phyloP scores from a whole-genome alignment of 208 protist genomes.

The Leishmania aethiopica region DNA sequence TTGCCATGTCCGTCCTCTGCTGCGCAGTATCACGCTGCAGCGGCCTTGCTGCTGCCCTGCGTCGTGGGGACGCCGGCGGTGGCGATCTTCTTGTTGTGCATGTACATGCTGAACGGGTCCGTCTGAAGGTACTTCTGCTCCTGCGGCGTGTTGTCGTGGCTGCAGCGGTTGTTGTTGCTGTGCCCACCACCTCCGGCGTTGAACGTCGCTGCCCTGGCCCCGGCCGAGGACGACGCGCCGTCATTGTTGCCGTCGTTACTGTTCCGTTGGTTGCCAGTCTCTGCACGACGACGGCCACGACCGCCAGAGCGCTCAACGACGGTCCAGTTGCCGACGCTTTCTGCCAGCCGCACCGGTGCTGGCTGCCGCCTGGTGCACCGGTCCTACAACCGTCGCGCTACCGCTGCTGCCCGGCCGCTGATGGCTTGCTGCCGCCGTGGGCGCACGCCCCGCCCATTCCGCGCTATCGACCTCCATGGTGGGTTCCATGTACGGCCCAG shows the following conservation, averaged over 20 bases:
- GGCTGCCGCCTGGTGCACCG: background rate
- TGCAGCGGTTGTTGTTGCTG: constrained; percentile 14
- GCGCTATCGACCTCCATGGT: constrained; percentile 2
- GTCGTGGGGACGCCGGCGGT: background rate
- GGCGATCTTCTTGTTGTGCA: constrained; percentile 47
- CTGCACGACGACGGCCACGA: constrained; percentile 3
- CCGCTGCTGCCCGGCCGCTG: background rate
- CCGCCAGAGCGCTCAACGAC: background rate
- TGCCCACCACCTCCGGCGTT: background rate
- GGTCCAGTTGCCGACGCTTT: background rate
- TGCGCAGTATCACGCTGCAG: background rate
- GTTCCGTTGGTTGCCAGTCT: background rate
- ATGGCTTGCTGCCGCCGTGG: background rate
- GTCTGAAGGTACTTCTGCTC: constrained; percentile 48
- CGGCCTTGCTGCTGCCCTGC: background rate
- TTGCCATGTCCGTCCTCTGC: background rate
- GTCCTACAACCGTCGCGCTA: background rate
- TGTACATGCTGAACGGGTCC: constrained; percentile 54
- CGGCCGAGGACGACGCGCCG: constrained; percentile 1
- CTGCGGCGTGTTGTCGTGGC: constrained; percentile 49
- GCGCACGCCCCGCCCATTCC: background rate
- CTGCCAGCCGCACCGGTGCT: background rate
- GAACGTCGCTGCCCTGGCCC: background rate
- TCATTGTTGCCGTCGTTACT: constrained; percentile 3
- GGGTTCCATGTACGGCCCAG: background rate